Conservation (phyloP, 345 rosid species). For the Aquilaria malaccensis region DNA sequence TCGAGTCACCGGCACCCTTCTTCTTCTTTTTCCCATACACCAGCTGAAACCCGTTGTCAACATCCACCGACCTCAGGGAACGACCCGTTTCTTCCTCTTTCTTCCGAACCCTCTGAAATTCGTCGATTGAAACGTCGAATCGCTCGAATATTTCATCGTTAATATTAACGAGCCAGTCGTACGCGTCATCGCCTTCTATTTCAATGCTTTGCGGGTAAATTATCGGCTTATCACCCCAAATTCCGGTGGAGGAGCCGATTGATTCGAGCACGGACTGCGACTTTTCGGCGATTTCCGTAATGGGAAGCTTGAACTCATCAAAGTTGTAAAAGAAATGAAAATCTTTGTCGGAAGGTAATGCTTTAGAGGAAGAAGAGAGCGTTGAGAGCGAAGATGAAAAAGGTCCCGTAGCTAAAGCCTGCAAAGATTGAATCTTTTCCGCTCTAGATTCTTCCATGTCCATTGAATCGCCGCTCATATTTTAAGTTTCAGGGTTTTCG, state of each 20-base stretch:
- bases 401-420: slow-evolving; percentile 29
- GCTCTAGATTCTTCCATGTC: slow-evolving; percentile 22
- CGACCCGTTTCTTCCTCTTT: slow-evolving; percentile 44
- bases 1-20: slow-evolving; percentile 19
- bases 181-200: slow-evolving; percentile 47
- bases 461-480: slow-evolving; percentile 17
- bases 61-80: slow-evolving; percentile 11
- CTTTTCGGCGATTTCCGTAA: slow-evolving; percentile 28
- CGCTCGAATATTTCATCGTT: slow-evolving; percentile 70
- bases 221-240: slow-evolving; percentile 22
- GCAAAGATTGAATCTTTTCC: slow-evolving; percentile 24
- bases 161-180: slow-evolving; percentile 60
- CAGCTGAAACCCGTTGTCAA: slow-evolving; percentile 60
- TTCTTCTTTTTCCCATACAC: slow-evolving; percentile 69
- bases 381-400: slow-evolving; percentile 41
- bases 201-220: slow-evolving; percentile 25
- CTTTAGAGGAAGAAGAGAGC: slow-evolving; percentile 41
- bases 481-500: slow-evolving; percentile 3
- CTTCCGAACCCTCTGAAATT: slow-evolving; percentile 34
- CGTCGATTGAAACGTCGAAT: slow-evolving; percentile 53
- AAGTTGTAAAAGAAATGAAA: slow-evolving; percentile 84
- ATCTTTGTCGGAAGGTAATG: slow-evolving; percentile 59
- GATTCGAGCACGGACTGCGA: slow-evolving; percentile 52
- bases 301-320: slow-evolving; percentile 59
- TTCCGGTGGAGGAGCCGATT: slow-evolving; percentile 39